Evolutionary conservation across 257 asterid species (phyloP), one percentile per base, ranked within the genome.

Genomic region (Salvia splendens): DNA sequence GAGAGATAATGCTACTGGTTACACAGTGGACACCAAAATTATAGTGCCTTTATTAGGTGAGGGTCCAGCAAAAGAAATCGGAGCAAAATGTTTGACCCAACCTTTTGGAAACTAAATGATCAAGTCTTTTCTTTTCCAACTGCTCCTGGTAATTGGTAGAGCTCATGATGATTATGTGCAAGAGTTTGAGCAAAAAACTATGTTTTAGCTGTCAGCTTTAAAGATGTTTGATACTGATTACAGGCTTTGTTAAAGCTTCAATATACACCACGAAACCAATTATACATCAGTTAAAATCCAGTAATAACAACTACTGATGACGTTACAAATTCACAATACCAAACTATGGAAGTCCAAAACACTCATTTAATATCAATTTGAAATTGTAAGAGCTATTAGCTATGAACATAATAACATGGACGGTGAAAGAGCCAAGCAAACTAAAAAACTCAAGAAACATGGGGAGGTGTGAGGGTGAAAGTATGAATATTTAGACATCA

Each of bases 141-240:
- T 16, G 42, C 20, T 51, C 51, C 16, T 42, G 40, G 40, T 12
- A 30, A 17, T 53, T 53, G 64, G 54, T 53, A 40, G 14, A 24
- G 42, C 42, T 38, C 42, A 5, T 38, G 42, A 38, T 38, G 42
- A 16, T 20, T 40, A 10, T 14, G 36, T 35, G 12, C 8, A 40
- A 54, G 64, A 38, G 15, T 33, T 53, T 53, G 53, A 24, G n/a
- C 41, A 41, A 38, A 55, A 24, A 28, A 42, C 6, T 54, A 32
- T 61, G 64, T 65, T 54, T 63, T 47, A 55, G 41, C 33, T 68
- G 56, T 38, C 46, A 51, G 49, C 56, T 15, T 61, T 38, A 49
- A 49, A 65, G 15, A 73, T 59, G 58, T 52, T 51, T 56, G 16
- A 65, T 38, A 55, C 67, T 64, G 76, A 20, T 43, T 20, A 64